Evolutionary conservation across 2,329 filamentous ascomycete species (phyloP).

Genomic region (Botrytis paeoniae): DNA sequence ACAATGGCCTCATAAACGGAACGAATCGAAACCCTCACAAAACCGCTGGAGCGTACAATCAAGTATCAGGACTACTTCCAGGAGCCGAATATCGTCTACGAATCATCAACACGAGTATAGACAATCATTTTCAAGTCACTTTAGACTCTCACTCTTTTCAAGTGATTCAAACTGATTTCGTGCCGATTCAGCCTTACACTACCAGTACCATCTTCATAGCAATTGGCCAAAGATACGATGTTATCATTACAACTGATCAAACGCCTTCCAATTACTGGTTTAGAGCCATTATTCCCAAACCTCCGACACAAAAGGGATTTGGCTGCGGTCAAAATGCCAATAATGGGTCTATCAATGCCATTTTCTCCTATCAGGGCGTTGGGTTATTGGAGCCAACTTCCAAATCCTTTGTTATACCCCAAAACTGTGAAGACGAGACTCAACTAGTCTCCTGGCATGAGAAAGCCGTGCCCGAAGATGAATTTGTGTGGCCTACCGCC

Average conservation of each 20-base stretch:
- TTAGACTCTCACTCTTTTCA: not conserved
- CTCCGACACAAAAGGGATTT: not conserved
- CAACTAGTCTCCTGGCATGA: not conserved
- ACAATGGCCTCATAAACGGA: not conserved
- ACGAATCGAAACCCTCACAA: not conserved
- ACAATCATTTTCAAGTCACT: not conserved
- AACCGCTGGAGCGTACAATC: not conserved
- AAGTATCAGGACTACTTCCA: not conserved
- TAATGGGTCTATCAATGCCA: not conserved
- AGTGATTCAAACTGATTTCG: not conserved
- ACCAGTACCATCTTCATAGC: not conserved
- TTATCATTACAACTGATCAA: not conserved
- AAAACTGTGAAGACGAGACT: not conserved
- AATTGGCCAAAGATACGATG: not conserved
- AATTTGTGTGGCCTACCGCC: not conserved
- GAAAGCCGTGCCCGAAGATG: not conserved
- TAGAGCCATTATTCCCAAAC: not conserved
- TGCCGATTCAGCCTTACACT: not conserved
- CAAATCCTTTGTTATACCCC: not conserved
- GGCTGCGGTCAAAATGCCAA: not conserved
- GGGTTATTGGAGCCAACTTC: not conserved
- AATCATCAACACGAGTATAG: not conserved
- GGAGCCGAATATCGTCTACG: no score
- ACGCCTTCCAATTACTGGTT: not conserved
- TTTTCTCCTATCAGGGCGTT: not conserved